Base-by-base conservation (phyloP, 116 monocot genomes). In the Iris pallida region DNA sequence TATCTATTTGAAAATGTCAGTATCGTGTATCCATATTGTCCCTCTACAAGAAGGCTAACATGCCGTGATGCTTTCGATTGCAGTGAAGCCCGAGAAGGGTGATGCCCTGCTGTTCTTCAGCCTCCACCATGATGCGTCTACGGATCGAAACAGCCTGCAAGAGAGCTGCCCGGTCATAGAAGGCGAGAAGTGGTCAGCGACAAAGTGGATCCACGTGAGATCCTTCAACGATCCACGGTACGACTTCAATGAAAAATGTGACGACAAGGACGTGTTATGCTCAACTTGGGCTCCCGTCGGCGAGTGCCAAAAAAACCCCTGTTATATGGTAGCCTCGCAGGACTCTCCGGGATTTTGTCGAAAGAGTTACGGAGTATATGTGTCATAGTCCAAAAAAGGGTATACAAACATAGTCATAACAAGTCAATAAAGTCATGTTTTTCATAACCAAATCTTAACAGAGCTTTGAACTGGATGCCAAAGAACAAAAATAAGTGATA, bases 131-230 rank as follows among this genome's bases (percentile, higher is more conserved):
- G 53, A 84, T 30, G 76, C 54, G 5, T 76, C 68, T 3, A 66
- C 76, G 3, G 76, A 84, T 54, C 46, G 69, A 9, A 4, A 7
- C 16, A 84, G 84, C 61, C 51, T 80, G 40, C 84, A 84, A 30
- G 84, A 65, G 7, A 76, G 76, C 54, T 79, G 83, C 68, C 76
- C 83, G 0, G 83, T 83, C 11, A 79, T 83, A 7, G 83, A 83
- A 56, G 83, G 83, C 5, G 83, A 79, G 61, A 83, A 83, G 65
- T 83, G 83, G 83, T 83, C 83, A 1, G 83, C 83, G 5, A 70
- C 83, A 0, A 83, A 76, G 64, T 83, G 83, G 83, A 83, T 83
- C 59, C 83, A 83, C 17, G 83, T 83, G 51, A 85, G 80, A 49
- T 82, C 90, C 55, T 90, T 88, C 46, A 88, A 82, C n/a, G 18